These are phyloP conservation scores for Amaranthus tricolor DNA, from an alignment of 179 eudicot species.

Conservation along the genomic window DNA sequence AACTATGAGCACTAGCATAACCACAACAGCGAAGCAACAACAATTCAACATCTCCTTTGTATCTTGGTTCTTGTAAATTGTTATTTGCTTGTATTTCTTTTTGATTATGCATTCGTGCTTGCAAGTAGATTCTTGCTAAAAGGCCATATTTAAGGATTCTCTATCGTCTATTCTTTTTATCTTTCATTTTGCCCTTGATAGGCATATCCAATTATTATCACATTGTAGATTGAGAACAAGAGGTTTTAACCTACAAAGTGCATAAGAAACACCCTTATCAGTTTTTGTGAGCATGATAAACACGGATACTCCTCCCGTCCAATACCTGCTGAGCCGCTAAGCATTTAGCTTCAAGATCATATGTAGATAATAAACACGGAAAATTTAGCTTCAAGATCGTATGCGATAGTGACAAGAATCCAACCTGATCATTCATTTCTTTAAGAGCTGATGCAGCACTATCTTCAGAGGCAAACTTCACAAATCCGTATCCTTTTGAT, in stretches of 20 bases:
- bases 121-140: too few relatives aligned
- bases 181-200: too few relatives aligned
- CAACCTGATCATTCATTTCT: constrained; percentile 64
- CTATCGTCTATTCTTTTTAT: too few relatives aligned
- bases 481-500: constrained; percentile 77
- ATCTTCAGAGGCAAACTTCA: constrained; percentile 47
- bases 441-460: constrained; percentile 55
- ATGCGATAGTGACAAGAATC: background rate
- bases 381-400: background rate
- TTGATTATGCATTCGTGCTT: too few relatives aligned
- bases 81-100: too few relatives aligned
- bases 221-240: background rate
- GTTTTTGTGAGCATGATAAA: constrained; percentile 43
- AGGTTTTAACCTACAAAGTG: too few relatives aligned
- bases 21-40: too few relatives aligned
- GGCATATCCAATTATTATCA: background rate
- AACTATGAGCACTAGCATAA: too few relatives aligned
- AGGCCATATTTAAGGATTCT: too few relatives aligned
- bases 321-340: constrained; percentile 34
- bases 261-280: constrained; percentile 11
- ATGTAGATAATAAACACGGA: background rate
- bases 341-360: background rate
- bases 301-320: constrained; percentile 61
- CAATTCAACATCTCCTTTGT: too few relatives aligned
- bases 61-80: too few relatives aligned